phyloP scores from a whole-genome alignment of 2,329 filamentous ascomycete genomes.

The Paracoccidioides lutzii region DNA sequence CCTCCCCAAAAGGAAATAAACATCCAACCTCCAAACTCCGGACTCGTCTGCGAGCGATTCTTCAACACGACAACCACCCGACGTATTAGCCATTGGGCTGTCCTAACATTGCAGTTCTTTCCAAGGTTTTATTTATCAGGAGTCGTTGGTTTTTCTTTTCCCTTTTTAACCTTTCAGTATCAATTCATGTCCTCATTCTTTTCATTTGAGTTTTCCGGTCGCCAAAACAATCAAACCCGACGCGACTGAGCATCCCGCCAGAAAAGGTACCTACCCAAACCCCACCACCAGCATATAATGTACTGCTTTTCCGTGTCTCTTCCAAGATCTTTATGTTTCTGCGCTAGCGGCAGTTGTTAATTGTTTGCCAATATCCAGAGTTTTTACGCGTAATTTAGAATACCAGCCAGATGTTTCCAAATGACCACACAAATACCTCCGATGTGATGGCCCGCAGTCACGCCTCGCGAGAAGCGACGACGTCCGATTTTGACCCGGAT shows the following conservation, averaged over 20 bases:
- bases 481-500: constrained; percentile 31
- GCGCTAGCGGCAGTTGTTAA: background rate
- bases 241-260: background rate
- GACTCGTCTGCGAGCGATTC: background rate
- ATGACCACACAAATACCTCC: constrained; percentile 12
- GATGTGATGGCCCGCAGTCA: constrained; percentile 16
- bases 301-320: background rate
- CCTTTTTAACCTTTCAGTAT: background rate
- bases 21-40: background rate
- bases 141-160: background rate
- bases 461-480: constrained; percentile 10
- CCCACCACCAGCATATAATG: background rate
- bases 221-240: background rate
- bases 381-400: background rate
- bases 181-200: background rate
- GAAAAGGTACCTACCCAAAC: background rate
- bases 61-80: background rate
- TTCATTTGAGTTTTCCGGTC: background rate
- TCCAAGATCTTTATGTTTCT: background rate
- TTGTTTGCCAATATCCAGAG: background rate
- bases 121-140: background rate
- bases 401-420: background rate
- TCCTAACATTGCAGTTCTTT: constrained; percentile 2
- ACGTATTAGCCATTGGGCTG: constrained; percentile 1
- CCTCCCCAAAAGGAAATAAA: constrained; percentile 2